Conservation (phyloP, 495 filamentous ascomycete species). For the Tirmania nivea region DNA sequence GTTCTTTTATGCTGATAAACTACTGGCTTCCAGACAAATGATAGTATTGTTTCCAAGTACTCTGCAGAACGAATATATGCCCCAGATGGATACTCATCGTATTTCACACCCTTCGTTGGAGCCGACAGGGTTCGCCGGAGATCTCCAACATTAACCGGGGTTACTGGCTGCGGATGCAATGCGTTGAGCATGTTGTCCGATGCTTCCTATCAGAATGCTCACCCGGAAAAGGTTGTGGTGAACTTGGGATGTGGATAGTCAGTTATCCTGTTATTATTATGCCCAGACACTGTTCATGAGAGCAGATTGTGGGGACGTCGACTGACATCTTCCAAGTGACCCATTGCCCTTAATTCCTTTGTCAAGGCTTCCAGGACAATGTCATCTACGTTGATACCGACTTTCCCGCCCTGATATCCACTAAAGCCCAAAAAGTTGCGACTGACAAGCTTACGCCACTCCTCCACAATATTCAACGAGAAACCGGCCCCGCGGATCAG, state of each 20-base stretch:
- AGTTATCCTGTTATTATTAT: slow-evolving; percentile 19
- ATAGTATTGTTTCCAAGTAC: slow-evolving; percentile 72
- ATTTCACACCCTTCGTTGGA: slow-evolving; percentile 70
- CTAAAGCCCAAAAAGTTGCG: slow-evolving; percentile 44
- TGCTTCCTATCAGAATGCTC: slow-evolving; percentile 39
- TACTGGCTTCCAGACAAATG: slow-evolving; percentile 44
- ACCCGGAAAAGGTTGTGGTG: slow-evolving; percentile 46
- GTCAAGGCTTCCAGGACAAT: slow-evolving; percentile 29
- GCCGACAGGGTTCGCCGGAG: slow-evolving; percentile 31
- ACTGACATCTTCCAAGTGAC: slow-evolving; percentile 36
- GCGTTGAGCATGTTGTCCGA: slow-evolving; percentile 48
- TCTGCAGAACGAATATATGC: slow-evolving; percentile 73
- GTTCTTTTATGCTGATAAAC: no score
- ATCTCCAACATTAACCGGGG: slow-evolving; percentile 65
- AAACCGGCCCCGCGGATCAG: slow-evolving; percentile 22
- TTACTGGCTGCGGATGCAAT: slow-evolving; percentile 69
- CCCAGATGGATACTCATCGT: slow-evolving; percentile 41
- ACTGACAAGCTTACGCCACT: slow-evolving; percentile 28
- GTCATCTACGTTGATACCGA: slow-evolving; percentile 69
- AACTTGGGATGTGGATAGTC: slow-evolving; percentile 86
- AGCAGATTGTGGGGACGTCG: not conserved
- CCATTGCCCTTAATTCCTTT: slow-evolving; percentile 70
- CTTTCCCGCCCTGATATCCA: slow-evolving; percentile 55
- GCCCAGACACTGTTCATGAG: not conserved
- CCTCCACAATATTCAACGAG: slow-evolving; percentile 30